Conservation (phyloP, 495 filamentous ascomycete genomes). For the Penicillium steckii region DNA sequence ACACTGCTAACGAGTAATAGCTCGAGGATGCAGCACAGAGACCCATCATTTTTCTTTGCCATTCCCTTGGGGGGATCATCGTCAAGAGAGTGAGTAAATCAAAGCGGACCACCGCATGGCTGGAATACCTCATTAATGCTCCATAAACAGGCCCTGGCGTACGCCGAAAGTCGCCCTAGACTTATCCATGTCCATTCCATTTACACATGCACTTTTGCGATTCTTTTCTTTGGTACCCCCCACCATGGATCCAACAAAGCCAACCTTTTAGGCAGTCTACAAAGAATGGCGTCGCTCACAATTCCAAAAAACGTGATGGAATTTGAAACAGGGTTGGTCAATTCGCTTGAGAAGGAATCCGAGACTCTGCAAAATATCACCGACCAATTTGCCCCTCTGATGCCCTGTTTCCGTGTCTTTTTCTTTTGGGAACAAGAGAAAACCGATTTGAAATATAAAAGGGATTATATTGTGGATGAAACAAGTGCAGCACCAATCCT, state of each 20-base stretch:
- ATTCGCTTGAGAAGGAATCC: constrained; percentile 32
- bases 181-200: constrained; percentile 32
- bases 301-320: constrained; percentile 17
- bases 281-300: constrained; percentile 15
- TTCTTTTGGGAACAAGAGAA: constrained; percentile 47
- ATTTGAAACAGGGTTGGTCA: constrained; percentile 22
- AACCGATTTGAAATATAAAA: constrained; percentile 31
- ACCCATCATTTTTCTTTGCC: constrained; percentile 23
- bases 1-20: constrained; percentile 4
- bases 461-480: constrained; percentile 33
- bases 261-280: constrained; percentile 16
- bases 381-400: constrained; percentile 42
- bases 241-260: constrained; percentile 28
- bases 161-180: constrained; percentile 22
- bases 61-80: constrained; percentile 22
- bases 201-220: constrained; percentile 33
- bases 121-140: not conserved
- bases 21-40: constrained; percentile 10
- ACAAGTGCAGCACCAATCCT: constrained; percentile 33
- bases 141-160: constrained; percentile 23
- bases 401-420: constrained; percentile 38
- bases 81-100: constrained; percentile 15
- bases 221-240: constrained; percentile 43
- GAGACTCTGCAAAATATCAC: constrained; percentile 42
- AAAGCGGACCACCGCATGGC: not conserved